Base-by-base conservation (phyloP, 768 basidiomycete species). In the Calocera cornea region DNA sequence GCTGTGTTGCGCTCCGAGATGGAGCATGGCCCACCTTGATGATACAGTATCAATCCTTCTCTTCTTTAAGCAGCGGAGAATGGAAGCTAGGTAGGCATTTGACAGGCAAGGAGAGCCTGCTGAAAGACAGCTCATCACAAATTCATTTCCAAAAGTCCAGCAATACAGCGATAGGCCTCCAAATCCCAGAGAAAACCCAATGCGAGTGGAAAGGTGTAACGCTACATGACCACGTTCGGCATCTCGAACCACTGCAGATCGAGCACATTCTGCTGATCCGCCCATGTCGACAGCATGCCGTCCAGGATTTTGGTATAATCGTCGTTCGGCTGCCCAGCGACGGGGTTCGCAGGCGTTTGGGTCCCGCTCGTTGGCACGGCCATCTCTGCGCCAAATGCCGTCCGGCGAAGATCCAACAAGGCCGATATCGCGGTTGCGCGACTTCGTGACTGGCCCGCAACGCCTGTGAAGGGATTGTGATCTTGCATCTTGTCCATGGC, bases 231-330 rank as follows among this genome's bases (percentile, higher is more conserved):
- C 11, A 60, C 54, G 31, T 60, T 60, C 27, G 54, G 54, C 54
- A 60, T 60, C 54, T 60, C 54, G 31, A 60, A 60, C 54, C 54
- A 60, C 27, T 60, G 54, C 54, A 60, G 19, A 60, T 60, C 54
- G 7, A 60, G 31, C 27, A 60, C 54, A 27, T 60, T 60, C 31
- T 60, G 54, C 54, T 60, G 54, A 33, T 60, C 54, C 11, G 54
- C 54, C 54, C 54, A 60, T 5, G 11, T 60, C 24, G 54, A 27
- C 16, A 60, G 31, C 54, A 60, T 60, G 27, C 54, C 54, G 54
- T 60, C 54, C 54, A 60, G 19, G 10, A 60, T 60, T 22, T 60
- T 60, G 54, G 54, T 60, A 60, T 60, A 60, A 33, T 60, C 54
- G 27, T 60, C 54, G 54, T 33, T 60, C 7, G 54, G 54, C 31